Evolutionary conservation across 257 asterid genomes (phyloP), one percentile per base, ranked within the genome.

Genomic region (Euphrasia confusa): DNA sequence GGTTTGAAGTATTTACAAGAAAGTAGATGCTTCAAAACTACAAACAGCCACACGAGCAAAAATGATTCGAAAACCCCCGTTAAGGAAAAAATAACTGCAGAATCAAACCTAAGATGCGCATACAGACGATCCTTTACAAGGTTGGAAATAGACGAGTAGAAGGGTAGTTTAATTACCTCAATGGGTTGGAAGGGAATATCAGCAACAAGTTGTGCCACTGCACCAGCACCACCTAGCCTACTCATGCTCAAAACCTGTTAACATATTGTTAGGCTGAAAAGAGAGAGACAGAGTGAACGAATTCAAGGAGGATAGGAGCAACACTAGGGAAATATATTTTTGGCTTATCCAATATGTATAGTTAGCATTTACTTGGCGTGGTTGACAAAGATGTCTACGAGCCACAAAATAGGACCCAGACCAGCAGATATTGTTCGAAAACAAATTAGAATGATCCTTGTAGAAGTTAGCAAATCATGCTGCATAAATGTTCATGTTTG

Each of bases 201-300:
- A 10, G 95, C 81, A 64, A 86, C 90, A 67, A 89, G 93, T 71
- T 82, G 95, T 60, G 95, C 96, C 64, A 81, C 95, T 21, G 96
- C 95, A 74, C 96, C 85, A 69, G 95, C 95, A 27, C 85, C 96
- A 35, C 95, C 96, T 18, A 82, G 85, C 81, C 96, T 79, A 68
- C 95, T 86, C 94, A 89, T 89, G 87, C 95, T 89, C 74, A 85
- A 69, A 32, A 85, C 92, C 95, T 88, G 80, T 63, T 10, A 26
- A 56, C 63, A 66, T 63, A 27, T 67, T 15, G 30, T 54, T 53
- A 28, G 33, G 68, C 44, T 17, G 11, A 15, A 14, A 33, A 30
- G 24, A 40, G 35, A 54, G 13, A 26, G 49, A 58, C 11, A 24
- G 13, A 48, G 49, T 24, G 66, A 37, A 10, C 18, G 27, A 33